Evolutionary conservation across 306 rosid genomes (phyloP), one percentile per base, ranked within the genome.

Genomic region (Cyamopsis tetragonoloba): DNA sequence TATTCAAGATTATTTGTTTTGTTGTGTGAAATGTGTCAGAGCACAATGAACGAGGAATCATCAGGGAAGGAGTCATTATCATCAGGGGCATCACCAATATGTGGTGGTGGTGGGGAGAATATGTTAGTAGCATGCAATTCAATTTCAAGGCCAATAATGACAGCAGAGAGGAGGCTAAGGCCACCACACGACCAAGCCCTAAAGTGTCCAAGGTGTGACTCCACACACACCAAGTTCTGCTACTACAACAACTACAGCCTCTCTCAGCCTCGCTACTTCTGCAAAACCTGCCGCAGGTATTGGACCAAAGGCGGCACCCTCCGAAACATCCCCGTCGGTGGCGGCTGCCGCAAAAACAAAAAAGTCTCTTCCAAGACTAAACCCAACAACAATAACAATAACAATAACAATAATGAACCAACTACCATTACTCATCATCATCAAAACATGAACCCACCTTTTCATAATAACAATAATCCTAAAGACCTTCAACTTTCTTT

Each of bases 191-290:
- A 90, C 56, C 95, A 83, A 76, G 84, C 91, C 0, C 85, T 88
- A 15, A 95, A 95, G 61, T 95, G 99, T 49, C 99, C 99, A 0
- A 77, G 99, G 68, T 95, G 99, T 56, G 97, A 95, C 2, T 95
- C 99, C 13, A 83, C 96, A 0, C 97, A 90, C 84, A 95, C 99
- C 72, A 95, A 95, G 61, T 95, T 95, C 70, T 95, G 99, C 48
- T 95, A 95, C 88, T 95, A 95, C 92, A 95, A 95, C 87, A 95
- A 95, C 63, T 95, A 95, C 70, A 95, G 99, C 34, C 99, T 95
- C 77, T 41, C 99, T 13, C 99, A 95, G 77, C 99, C 97, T 4
- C 78, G 97, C 77, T 95, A 95, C 82, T 95, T 95, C 32, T 95
- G 99, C 95, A 95, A 95, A 73, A 82, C 99, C 0, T 95, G 97